phyloP scores from a whole-genome alignment of 352 stramenopile genomes.

The Globisporangium rhizosaccharum region DNA sequence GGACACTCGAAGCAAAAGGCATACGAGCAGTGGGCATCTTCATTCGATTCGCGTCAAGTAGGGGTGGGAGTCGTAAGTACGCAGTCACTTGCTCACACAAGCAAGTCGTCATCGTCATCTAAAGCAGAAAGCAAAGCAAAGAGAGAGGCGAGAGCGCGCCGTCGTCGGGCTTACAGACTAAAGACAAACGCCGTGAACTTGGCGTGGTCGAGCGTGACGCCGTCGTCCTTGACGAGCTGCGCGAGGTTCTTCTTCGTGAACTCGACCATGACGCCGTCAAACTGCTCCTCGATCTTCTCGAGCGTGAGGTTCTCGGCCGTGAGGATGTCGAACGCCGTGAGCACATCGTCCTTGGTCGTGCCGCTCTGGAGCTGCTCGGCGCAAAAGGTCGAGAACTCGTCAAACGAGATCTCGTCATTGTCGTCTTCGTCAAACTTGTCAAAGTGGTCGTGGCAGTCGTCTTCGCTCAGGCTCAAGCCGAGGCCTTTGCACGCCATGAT shows the following conservation, averaged over 20 bases:
- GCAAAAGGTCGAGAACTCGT: constrained; percentile 84
- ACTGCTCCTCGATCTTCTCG: constrained; percentile 78
- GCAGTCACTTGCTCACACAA: too few relatives aligned
- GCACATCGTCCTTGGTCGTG: constrained; percentile 77
- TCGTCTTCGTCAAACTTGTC: constrained; percentile 82
- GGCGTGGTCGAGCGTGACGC: constrained; percentile 55
- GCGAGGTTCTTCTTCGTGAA: constrained; percentile 77
- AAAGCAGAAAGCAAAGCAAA: not conserved
- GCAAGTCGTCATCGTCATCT: not conserved
- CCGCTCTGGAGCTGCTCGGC: constrained; percentile 86
- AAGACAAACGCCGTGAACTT: constrained; percentile 83
- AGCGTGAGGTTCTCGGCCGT: constrained; percentile 64
- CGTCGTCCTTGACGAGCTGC: constrained; percentile 44
- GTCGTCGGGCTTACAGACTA: constrained; percentile 39
- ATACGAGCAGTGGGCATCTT: too few relatives aligned
- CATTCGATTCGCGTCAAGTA: too few relatives aligned
- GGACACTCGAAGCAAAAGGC: too few relatives aligned
- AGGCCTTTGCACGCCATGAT: constrained; percentile 89
- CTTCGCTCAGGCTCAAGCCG: constrained; percentile 79
- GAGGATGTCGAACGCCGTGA: constrained; percentile 78
- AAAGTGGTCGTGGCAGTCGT: constrained; percentile 87
- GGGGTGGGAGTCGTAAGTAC: too few relatives aligned
- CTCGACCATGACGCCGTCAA: constrained; percentile 64
- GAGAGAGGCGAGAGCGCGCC: not conserved
- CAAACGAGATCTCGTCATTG: constrained; percentile 81